Evolutionary conservation across 2,329 filamentous ascomycete species (phyloP).

Genomic region (Fusarium graminum): DNA sequence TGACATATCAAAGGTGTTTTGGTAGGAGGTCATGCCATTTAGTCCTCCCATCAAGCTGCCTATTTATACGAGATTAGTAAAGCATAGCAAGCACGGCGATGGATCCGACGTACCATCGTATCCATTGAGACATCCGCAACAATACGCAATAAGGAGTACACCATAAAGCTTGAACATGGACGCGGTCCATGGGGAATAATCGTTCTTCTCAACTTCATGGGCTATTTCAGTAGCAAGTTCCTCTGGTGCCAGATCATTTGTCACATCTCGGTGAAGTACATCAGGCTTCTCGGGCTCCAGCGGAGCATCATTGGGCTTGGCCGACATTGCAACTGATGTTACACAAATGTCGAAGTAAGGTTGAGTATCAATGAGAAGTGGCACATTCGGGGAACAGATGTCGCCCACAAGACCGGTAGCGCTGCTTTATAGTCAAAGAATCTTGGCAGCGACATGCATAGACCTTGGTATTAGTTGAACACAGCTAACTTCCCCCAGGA

Average conservation of each 20-base stretch:
- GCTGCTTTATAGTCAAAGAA: conserved; percentile 9
- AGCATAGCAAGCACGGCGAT: accelerated
- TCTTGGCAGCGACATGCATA: not conserved
- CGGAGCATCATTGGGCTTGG: conserved; percentile 7
- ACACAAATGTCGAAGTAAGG: not conserved
- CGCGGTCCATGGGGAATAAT: conserved; percentile 62
- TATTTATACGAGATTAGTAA: not conserved
- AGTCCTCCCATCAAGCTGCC: conserved; percentile 45
- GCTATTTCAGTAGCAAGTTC: conserved; percentile 56
- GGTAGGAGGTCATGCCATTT: conserved; percentile 48
- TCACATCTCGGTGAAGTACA: conserved; percentile 13
- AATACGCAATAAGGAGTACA: conserved; percentile 62
- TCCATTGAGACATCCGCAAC: conserved; percentile 63
- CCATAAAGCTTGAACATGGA: conserved; percentile 66
- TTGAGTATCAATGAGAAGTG: not conserved
- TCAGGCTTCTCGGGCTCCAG: conserved; percentile 18
- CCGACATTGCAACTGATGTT: conserved; percentile 3
- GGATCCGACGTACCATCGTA: conserved; percentile 24
- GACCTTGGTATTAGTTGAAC: conserved; percentile 8
- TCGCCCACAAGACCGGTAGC: not conserved
- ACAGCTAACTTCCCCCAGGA: not conserved
- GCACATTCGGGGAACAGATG: not conserved
- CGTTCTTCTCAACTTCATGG: conserved; percentile 54
- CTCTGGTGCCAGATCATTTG: conserved; percentile 16
- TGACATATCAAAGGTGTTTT: conserved; percentile 39